Base-by-base conservation (phyloP, 108 stramenopile genomes). In the Discostella stelligeroides region DNA sequence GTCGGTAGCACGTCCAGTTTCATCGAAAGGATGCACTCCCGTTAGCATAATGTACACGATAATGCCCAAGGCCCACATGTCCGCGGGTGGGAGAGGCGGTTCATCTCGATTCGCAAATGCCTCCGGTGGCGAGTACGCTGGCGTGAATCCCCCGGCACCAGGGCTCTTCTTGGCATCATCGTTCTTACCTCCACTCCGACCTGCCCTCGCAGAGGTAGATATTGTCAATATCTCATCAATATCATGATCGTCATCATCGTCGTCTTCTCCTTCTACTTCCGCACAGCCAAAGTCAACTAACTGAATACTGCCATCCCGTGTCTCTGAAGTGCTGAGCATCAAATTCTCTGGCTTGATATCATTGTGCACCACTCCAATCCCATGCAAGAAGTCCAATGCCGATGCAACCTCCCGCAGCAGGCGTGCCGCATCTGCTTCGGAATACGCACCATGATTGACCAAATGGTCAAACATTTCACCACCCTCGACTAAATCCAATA, bases 31-130 rank as follows among this genome's bases (percentile, higher is more conserved):
- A 68, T 96, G 95, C 10, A 89, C 72, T 37, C 92, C 95, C 12
- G 89, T 88, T n/a, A 96, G 80, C 92, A 96, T 91, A 62, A 96
- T 94, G 59, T 94, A 96, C 13, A 96, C 70, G 68, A 96, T 92
- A 11, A 96, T 85, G 7, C 95, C 95, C 20, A 96, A 72, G 1
- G 85, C 85, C 92, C 92, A 93, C 88, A 93, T 89, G 63, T 91
- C 89, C 40, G 76, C 59, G 11, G 78, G 73, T 34, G 84, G 80
- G 45, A 84, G 50, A 11, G 75, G 57, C 17, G 75, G 79, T 21
- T 28, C 4, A 43, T 73, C 63, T 18, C 63, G 42, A 40, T 78
- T 24, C 30, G 54, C 64, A 59, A 93, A 78, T 14, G 83, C 80
- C 68, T 90, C 92, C 10, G 89, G 86, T 38, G 86, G 74, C n/a